Evolutionary conservation across 805 yeast genomes (phyloP), one percentile per base, ranked within the genome.

Genomic region (Candida endomychidarum): DNA sequence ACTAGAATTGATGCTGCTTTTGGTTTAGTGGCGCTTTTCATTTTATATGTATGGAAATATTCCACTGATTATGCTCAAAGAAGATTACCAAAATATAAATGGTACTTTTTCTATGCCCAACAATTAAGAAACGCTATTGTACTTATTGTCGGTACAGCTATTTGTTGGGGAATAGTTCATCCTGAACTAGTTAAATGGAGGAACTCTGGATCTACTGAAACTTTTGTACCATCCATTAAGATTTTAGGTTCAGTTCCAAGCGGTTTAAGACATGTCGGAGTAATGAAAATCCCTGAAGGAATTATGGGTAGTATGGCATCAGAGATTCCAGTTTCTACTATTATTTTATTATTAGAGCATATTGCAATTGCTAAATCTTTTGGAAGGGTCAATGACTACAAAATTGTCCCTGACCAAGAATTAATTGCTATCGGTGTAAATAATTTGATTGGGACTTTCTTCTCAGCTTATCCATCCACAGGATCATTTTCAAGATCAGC

Each of bases 401-500:
- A 86, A 53, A 83, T 90, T 53, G 77, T 82, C 44, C 96, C 97
- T 35, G 91, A 90, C 65, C 97, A 90, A 71, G 97, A 90, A 63
- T 75, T 90, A 40, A 77, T 90, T 56, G 96, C 97, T 29, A 90
- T 90, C 62, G 97, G 97, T 55, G 86, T 84, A 33, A 83, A 93
- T 39, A 90, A 90, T 65, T 73, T 90, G 60, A 73, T 90, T 51
- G 96, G 96, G 51, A 87, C 96, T 15, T 87, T 89, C 58, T 90
- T 90, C 77, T 75, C 79, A 55, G 96, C 97, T 6, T 90, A 90
- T 61, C 97, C 97, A 7, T 89, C 96, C 6, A 90, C 97, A 4
- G 97, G 97, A 33, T 90, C 97, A 1, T 90, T 90, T 63, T 86
- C 95, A 14, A 82, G 97, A 70, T 85, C 96, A 32, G 97, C 97